Evolutionary conservation across 192 early-diverging fungal genomes (phyloP).

Genomic region (Coemansia sp.): DNA sequence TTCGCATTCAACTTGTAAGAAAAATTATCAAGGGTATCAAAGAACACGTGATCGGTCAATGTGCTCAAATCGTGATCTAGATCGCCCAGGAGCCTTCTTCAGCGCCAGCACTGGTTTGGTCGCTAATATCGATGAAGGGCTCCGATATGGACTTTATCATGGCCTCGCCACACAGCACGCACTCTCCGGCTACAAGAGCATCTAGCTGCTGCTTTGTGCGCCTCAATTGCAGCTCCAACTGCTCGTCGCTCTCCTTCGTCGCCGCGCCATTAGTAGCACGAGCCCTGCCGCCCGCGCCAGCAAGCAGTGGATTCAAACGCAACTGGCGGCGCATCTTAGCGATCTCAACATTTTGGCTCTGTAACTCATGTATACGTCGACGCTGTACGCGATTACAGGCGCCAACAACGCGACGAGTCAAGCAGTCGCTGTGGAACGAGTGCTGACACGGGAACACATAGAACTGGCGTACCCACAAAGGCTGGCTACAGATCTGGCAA

Average conservation of each 20-base stretch:
- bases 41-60: background rate
- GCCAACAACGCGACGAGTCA: conserved; percentile 68
- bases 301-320: conserved; percentile 32
- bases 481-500: conserved; percentile 78
- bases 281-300: background rate
- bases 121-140: conserved; percentile 68
- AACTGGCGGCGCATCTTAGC: conserved; percentile 45
- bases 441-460: conserved; percentile 97
- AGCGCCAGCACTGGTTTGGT: conserved; percentile 35
- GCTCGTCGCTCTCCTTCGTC: conserved; percentile 37
- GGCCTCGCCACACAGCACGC: conserved; percentile 92
- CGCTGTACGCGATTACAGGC: conserved; percentile 52
- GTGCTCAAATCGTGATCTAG: conserved; percentile 22
- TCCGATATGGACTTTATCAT: conserved; percentile 90
- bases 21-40: background rate
- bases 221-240: conserved; percentile 48
- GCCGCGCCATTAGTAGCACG: conserved; percentile 8
- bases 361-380: conserved; percentile 52
- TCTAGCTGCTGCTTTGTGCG: conserved; percentile 70
- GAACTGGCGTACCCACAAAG: conserved; percentile 85
- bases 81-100: conserved; percentile 67
- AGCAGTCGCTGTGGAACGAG: conserved; percentile 91
- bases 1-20: background rate
- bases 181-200: conserved; percentile 80
- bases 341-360: conserved; percentile 43